Base-by-base conservation (phyloP, 208 protist genomes). In the Angomonas deanei region DNA sequence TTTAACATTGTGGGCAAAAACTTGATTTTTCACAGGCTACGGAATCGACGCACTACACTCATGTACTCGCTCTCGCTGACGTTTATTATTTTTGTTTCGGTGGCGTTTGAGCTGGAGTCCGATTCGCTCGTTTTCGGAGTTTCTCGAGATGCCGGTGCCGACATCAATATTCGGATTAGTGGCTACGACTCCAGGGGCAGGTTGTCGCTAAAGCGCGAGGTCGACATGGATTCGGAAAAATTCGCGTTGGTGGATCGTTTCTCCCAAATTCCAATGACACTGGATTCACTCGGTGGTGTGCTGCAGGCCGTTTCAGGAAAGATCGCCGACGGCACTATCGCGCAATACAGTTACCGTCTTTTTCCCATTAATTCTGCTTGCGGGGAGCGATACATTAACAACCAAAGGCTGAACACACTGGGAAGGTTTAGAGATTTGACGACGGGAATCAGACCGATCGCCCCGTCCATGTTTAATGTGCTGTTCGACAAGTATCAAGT, bases 41-140 rank as follows among this genome's bases (percentile, higher is more conserved):
- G 95, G 38, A 98, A 98, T 56, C 82, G 89, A 27, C 96, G 97
- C 65, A 98, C 96, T 0, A 93, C 96, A 2, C 70, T 97, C 10
- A 96, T 98, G 83, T 99, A 97, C 66, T 65, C 95, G 0, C 64
- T 97, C 0, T 80, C 84, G 0, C 64, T 98, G 4, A 78, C 75
- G 19, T 98, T 98, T 55, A 81, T 98, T 62, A 82, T 98, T 58
- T 98, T 97, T 70, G 75, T 97, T 46, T 85, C 84, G 8, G 88
- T 98, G 1, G 68, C 76, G 1, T 92, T 94, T 63, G 64, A 86
- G 26, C 73, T 93, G 21, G 74, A 96, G 59, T 63, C 97, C 21
- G 56, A 46, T 0, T 73, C 80, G 11, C 42, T 84, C 30, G 59
- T 76, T 63, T 74, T 65, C 54, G 54, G 33, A 2, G 61, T n/a